phyloP scores from a whole-genome alignment of 2,329 filamentous ascomycete species.

The Sporothrix variecibatus region DNA sequence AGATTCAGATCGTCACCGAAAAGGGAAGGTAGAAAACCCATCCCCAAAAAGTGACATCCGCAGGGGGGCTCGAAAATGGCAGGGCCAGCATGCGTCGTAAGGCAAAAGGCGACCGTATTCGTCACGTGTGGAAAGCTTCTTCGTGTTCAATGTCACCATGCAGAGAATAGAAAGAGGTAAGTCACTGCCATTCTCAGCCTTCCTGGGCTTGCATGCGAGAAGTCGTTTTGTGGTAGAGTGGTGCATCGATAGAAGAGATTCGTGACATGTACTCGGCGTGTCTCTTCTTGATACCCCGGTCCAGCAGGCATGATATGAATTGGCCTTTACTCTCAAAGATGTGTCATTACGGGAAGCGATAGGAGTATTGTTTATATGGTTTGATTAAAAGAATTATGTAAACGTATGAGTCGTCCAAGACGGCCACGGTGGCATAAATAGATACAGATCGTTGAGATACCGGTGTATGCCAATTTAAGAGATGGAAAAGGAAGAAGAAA shows the following conservation, averaged over 20 bases:
- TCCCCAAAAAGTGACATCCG: neutral
- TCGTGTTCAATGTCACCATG: neutral
- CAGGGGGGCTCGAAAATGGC: neutral
- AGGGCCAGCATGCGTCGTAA: neutral
- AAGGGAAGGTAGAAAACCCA: conserved; percentile 5
- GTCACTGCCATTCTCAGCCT: neutral
- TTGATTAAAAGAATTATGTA: neutral
- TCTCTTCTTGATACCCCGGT: too few relatives aligned
- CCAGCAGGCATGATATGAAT: neutral
- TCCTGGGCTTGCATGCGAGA: neutral
- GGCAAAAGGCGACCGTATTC: neutral
- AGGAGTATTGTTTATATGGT: neutral
- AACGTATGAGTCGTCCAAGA: neutral
- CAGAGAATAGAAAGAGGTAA: neutral
- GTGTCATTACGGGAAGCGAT: too few relatives aligned
- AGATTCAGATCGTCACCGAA: conserved; percentile 9
- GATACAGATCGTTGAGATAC: neutral
- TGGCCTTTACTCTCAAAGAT: neutral
- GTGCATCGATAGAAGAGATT: neutral
- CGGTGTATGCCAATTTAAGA: neutral
- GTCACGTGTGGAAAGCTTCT: neutral
- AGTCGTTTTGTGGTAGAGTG: neutral
- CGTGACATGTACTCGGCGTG: neutral
- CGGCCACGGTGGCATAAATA: neutral
- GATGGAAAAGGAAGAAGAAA: neutral